Evolutionary conservation across 352 stramenopile genomes (phyloP).

Genomic region (Plasmopara viticola): DNA sequence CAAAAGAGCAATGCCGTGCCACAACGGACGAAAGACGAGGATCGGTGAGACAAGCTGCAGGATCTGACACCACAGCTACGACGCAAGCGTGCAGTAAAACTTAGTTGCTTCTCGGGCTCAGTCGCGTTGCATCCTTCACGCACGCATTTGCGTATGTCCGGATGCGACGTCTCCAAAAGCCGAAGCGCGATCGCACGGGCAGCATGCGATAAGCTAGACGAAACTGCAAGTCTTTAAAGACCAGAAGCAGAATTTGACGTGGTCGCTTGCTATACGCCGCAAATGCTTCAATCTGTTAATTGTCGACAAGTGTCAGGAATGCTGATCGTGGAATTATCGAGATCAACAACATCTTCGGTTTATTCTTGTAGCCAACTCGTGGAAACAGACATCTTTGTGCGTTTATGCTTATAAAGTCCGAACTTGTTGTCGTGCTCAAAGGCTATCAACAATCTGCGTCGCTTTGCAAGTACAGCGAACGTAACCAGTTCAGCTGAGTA

Average conservation of each 20-base stretch:
- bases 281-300: conserved; percentile 1
- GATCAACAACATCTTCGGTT: not conserved
- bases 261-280: conserved; percentile 2
- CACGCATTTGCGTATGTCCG: no score
- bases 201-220: not conserved
- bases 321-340: not conserved
- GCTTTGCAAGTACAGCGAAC: not conserved
- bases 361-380: not conserved
- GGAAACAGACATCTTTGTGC: not conserved
- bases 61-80: no score
- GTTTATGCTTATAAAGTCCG: not conserved
- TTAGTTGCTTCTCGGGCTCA: no score
- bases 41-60: no score
- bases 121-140: no score
- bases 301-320: not conserved
- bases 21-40: no score
- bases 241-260: conserved; percentile 1
- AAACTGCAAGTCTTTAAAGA: conserved; percentile 8
- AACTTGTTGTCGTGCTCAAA: not conserved
- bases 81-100: no score
- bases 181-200: no score
- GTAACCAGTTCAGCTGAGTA: not conserved
- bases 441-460: not conserved
- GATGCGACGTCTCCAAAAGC: no score
- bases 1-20: no score